Conservation (phyloP, 1,284 basidiomycete species). For the Lentinus polychrous region DNA sequence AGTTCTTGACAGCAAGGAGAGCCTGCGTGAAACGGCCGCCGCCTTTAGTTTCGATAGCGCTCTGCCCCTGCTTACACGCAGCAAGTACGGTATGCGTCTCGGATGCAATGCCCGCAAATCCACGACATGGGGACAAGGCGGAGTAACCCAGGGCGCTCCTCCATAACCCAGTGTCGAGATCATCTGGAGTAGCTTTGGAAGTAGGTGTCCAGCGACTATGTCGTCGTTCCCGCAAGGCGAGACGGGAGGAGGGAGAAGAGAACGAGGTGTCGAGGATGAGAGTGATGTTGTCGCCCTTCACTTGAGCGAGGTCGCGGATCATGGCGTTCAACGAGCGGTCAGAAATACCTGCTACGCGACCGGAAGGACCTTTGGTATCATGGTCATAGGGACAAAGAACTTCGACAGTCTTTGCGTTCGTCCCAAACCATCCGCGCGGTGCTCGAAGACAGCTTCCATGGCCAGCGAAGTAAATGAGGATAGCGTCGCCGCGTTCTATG, state of each 20-base stretch:
- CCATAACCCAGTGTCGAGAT: constrained; percentile 50
- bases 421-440: constrained; percentile 49
- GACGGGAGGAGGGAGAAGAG: constrained; percentile 33
- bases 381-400: constrained; percentile 60
- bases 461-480: constrained; percentile 63
- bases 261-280: constrained; percentile 62
- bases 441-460: constrained; percentile 52
- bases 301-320: constrained; percentile 42
- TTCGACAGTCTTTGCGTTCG: constrained; percentile 38
- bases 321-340: constrained; percentile 57
- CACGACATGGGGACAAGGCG: constrained; percentile 24
- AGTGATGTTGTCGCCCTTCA: constrained; percentile 63
- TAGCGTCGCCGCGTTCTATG: constrained; percentile 53
- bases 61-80: constrained; percentile 45
- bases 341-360: constrained; percentile 53
- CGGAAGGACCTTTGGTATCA: constrained; percentile 38
- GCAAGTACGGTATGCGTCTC: constrained; percentile 46
- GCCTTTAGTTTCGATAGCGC: constrained; percentile 50
- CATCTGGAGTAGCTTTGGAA: constrained; percentile 39
- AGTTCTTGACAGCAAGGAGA: constrained; percentile 40
- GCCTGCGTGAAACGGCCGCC: constrained; percentile 54
- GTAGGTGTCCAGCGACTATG: constrained; percentile 50
- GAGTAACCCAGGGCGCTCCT: constrained; percentile 33
- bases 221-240: constrained; percentile 34
- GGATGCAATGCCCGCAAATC: constrained; percentile 39